These are phyloP conservation scores for Mortierella sp. DNA, from an alignment of 371 early-diverging fungal genomes.

Conservation along the genomic window DNA sequence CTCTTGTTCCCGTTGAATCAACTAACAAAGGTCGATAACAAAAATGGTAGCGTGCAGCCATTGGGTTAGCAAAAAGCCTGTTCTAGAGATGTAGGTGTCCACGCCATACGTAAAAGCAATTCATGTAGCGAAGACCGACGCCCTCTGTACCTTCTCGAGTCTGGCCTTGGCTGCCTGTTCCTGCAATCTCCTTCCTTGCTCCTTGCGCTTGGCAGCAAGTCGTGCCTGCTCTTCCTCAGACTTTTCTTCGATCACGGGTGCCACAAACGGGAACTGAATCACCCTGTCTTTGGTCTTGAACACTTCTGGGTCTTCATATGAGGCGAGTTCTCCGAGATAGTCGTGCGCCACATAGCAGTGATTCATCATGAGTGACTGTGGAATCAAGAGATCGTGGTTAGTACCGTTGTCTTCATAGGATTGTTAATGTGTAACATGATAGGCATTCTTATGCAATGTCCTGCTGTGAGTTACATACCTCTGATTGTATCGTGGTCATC, in stretches of 20 bases:
- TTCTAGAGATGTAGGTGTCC: not conserved
- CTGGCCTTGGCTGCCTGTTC: slow-evolving; percentile 86
- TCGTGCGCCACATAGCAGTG: slow-evolving; percentile 82
- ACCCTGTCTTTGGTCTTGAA: slow-evolving; percentile 72
- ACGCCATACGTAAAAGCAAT: not conserved
- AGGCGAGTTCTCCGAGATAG: slow-evolving; percentile 74
- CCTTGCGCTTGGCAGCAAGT: slow-evolving; percentile 81
- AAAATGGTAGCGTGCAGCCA: not conserved
- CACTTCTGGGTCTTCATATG: slow-evolving; percentile 65
- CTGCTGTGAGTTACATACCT: slow-evolving; percentile 57
- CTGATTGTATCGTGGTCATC: slow-evolving; percentile 80
- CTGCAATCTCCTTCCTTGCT: slow-evolving; percentile 79
- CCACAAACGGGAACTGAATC: slow-evolving; percentile 82
- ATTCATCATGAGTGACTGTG: slow-evolving; percentile 71
- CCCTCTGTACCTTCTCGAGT: slow-evolving; percentile 76
- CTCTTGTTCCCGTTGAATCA: slow-evolving; percentile 69
- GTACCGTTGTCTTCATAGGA: not conserved
- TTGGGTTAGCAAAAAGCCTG: not conserved
- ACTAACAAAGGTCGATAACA: slow-evolving; percentile 27
- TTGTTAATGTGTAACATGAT: not conserved
- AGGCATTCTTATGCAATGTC: not conserved
- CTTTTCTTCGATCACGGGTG: slow-evolving; percentile 79
- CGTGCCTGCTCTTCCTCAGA: slow-evolving; percentile 81
- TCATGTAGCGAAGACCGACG: no score
- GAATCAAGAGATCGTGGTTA: not conserved